These are phyloP conservation scores for Butyriboletus loyo DNA, from an alignment of 768 basidiomycete species.

Conservation along the genomic window DNA sequence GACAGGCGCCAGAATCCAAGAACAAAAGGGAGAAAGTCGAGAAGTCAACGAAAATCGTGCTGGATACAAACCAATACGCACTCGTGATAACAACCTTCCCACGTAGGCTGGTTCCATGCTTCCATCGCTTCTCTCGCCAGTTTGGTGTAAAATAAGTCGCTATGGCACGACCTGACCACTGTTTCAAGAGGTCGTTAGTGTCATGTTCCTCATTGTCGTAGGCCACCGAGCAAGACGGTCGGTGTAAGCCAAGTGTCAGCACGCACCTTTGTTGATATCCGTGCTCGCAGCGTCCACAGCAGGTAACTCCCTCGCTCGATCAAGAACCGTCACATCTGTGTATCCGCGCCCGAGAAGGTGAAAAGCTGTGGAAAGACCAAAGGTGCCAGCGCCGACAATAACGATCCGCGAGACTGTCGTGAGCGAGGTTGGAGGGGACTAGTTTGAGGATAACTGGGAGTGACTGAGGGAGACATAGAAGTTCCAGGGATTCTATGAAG, in stretches of 20 bases:
- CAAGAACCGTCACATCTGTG: conserved; percentile 68
- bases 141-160: conserved; percentile 62
- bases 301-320: conserved; percentile 65
- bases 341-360: conserved; percentile 73
- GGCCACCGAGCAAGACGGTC: background rate
- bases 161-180: conserved; percentile 78
- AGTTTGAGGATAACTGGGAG: background rate
- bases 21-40: background rate
- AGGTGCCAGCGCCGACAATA: conserved; percentile 80
- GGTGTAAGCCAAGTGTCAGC: background rate
- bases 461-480: conserved; percentile 1
- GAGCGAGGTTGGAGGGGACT: background rate
- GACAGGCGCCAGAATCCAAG: background rate
- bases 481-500: background rate
- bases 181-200: background rate
- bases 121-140: conserved; percentile 76
- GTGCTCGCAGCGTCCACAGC: conserved; percentile 79
- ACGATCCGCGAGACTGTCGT: conserved; percentile 32
- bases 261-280: conserved; percentile 43
- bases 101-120: conserved; percentile 68
- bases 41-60: background rate
- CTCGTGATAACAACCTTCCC: conserved; percentile 83
- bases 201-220: background rate
- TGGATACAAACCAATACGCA: conserved; percentile 37
- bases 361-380: conserved; percentile 84